Percentiles rank a stretch among this genome's conserved stretches.
Evolutionary conservation across 345 rosid species (phyloP).

Genomic region (Dipteronia dyeriana): DNA sequence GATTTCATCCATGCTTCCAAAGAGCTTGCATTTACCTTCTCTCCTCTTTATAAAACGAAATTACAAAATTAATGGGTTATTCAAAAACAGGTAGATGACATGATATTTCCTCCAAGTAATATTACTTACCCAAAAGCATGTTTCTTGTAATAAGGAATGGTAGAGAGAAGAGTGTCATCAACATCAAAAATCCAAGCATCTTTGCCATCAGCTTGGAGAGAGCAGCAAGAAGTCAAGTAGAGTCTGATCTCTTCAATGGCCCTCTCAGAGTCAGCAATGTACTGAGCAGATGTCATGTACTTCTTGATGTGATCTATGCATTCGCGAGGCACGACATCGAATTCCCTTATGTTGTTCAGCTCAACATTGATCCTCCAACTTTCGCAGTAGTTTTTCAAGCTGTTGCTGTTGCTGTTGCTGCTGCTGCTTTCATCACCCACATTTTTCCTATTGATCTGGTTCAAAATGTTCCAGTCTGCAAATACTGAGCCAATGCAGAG

Average conservation of each 20-base stretch:
- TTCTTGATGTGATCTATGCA: slow-evolving; percentile 49
- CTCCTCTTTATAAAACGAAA: slow-evolving; percentile 45
- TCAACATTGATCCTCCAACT: slow-evolving; percentile 87
- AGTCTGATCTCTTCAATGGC: slow-evolving; percentile 54
- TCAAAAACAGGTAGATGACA: too few relatives aligned
- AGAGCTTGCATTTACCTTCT: slow-evolving; percentile 49
- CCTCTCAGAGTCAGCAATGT: slow-evolving; percentile 48
- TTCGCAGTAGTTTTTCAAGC: slow-evolving; percentile 57
- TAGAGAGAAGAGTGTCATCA: slow-evolving; percentile 74
- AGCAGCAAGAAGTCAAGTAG: slow-evolving; percentile 44
- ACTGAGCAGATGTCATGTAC: slow-evolving; percentile 75
- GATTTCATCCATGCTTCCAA: slow-evolving; percentile 67
- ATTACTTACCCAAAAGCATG: slow-evolving; percentile 54
- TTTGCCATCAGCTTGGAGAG: slow-evolving; percentile 48
- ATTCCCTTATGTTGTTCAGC: slow-evolving; percentile 62
- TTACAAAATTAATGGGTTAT: too few relatives aligned
- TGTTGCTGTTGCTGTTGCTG: neutral
- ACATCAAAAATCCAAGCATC: slow-evolving; percentile 79
- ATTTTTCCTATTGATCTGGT: slow-evolving; percentile 25
- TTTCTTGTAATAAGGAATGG: slow-evolving; percentile 67
- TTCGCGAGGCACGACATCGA: slow-evolving; percentile 69
- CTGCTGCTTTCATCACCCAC: neutral
- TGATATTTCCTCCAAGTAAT: too few relatives aligned
- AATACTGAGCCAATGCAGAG: slow-evolving; percentile 37
- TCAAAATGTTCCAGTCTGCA: slow-evolving; percentile 75